These are phyloP conservation scores for Hyphodiscus hymeniophilus DNA, from an alignment of 495 filamentous ascomycete species.

Conservation along the genomic window DNA sequence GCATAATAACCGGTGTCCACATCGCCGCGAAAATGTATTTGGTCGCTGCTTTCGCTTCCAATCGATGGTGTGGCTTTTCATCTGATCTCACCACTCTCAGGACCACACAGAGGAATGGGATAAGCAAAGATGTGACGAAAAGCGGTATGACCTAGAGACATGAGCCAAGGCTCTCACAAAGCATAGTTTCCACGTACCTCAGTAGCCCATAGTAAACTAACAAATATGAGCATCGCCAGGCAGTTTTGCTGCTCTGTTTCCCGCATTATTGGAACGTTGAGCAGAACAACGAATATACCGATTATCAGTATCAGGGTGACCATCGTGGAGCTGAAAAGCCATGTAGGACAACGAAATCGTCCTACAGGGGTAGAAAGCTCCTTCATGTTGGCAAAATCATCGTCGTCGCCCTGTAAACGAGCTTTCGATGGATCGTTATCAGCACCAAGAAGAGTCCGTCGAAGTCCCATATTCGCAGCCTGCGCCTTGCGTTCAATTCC, in stretches of 20 bases:
- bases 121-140: constrained; percentile 89
- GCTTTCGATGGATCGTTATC: constrained; percentile 60
- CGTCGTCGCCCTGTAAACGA: constrained; percentile 77
- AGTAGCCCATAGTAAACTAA: constrained; percentile 93
- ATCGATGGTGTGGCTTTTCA: constrained; percentile 55
- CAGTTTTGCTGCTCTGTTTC: constrained; percentile 90
- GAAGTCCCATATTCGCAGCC: constrained; percentile 80
- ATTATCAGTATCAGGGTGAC: constrained; percentile 65
- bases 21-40: constrained; percentile 83
- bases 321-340: constrained; percentile 77
- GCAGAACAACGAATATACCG: constrained; percentile 60
- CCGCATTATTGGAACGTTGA: constrained; percentile 70
- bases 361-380: constrained; percentile 78
- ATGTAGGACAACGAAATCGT: constrained; percentile 61
- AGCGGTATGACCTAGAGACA: constrained; percentile 73
- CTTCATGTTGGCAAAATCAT: constrained; percentile 46
- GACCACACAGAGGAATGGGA: constrained; percentile 88
- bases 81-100: constrained; percentile 77
- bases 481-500: constrained; percentile 94
- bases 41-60: constrained; percentile 67
- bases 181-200: constrained; percentile 64
- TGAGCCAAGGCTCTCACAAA: too few relatives aligned
- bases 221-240: constrained; percentile 85
- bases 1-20: constrained; percentile 99
- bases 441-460: constrained; percentile 68